Evolutionary conservation across 176 grass and related monocot genomes (phyloP).

Genomic region (Hordeum vulgare): MorexV3_pseudomolecules_assembly NC_058522.1:585922205-585922704

Average conservation of each 20-base stretch:
- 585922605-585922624: not conserved
- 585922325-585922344: not conserved
- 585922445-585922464: not conserved
- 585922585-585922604: not conserved
- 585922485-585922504: not conserved
- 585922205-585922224: not conserved
- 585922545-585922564: not conserved
- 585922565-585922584: not conserved
- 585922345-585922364: not conserved
- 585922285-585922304: constrained; percentile 1
- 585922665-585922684: not conserved
- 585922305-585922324: not conserved
- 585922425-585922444: not conserved
- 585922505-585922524: not conserved
- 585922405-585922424: not conserved
- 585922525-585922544: not conserved
- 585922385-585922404: not conserved
- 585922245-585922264: not conserved
- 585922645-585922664: not conserved
- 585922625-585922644: not conserved
- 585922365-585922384: not conserved
- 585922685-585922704: constrained; percentile 23
- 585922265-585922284: not conserved
- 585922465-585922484: not conserved
- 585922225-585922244: not conserved